Base-by-base conservation (phyloP, 495 filamentous ascomycete genomes). In the Neurospora sublineolata region DNA sequence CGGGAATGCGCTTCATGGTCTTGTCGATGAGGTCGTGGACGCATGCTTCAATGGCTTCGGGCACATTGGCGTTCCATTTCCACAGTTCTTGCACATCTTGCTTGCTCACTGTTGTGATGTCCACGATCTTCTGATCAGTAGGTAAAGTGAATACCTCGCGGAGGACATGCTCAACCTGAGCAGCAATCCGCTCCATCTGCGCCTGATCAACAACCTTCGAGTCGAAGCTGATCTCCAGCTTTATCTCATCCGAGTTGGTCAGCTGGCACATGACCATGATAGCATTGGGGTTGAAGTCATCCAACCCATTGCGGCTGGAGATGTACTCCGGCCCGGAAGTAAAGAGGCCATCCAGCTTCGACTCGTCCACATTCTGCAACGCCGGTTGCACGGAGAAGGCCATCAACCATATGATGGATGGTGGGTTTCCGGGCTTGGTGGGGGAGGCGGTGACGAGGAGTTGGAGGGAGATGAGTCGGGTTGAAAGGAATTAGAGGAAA, bases 1-100 rank as follows among this genome's bases (percentile, higher is more conserved):
- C 18, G n/a, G 41, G 0, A 42, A 42, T 42, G 8, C 41, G 41
- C 4, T 52, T 68, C 8, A 74, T 73, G 40, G 75, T 73, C 68
- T 71, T 72, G 58, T 72, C 73, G 5, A 76, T 73, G 72, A 76
- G 71, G 37, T 41, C 64, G 69, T 78, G 76, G 0, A 78, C 30
- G 52, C 71, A 73, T 3, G 71, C 74, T 0, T 23, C 44, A 7
- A 73, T 42, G 41, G 68, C 67, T 18, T 69, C 23, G 27, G 74
- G 76, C 70, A 76, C 76, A 16, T 72, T 69, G 30, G 69, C 69
- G 46, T 42, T 42, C 41, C 41, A 42, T 42, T 42, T 42, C 41
- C 41, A 42, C 41, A 42, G 3, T 42, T 42, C 41, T 1, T 9
- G 41, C 41, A n/a, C 41, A 9, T 42, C 41, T n/a, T 42, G 7